Evolutionary conservation across 768 basidiomycete species (phyloP), one percentile per base, ranked within the genome.

Genomic region (Rhodotorula sphaerocarpa): DNA sequence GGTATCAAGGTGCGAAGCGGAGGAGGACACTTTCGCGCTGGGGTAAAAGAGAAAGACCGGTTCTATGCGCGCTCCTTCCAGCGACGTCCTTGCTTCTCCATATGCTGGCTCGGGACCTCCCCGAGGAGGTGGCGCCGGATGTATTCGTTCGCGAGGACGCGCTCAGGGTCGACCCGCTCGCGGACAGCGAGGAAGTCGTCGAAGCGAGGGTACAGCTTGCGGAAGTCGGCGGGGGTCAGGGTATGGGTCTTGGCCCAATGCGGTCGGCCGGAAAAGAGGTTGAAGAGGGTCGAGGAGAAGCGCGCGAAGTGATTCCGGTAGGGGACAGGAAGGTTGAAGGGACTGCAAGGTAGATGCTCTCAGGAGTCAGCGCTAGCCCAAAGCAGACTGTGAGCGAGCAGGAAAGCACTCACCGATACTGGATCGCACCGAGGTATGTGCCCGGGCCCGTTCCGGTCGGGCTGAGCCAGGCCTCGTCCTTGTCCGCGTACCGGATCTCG

Each of bases 391-490:
- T 14, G 42, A 43, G 21, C 15, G 15, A 14, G 42, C 42, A 43
- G 36, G 41, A 18, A 52, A 47, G 14, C 9, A 76, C 87, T 72
- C 61, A 96, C 93, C 89, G 90, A 79, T 85, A 99, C 73, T 92
- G 89, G n/a, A 95, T 83, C 55, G 97, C 83, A n/a, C 95, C 95
- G 63, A 99, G 88, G 87, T 91, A 99, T 70, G 85, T 87, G 12
- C 87, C 91, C 73, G 77, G 78, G 59, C 83, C 80, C 55, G 85
- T 85, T 72, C 82, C 83, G 72, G 86, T 86, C 3, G 95, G 95
- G 74, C 87, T 90, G 36, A 99, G 79, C 89, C 89, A 96, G 55
- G 95, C 87, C 72, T 95, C 88, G 75, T 97, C 95, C 28, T 80
- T 79, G 20, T 84, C 83, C 47, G 89, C 86, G 75, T 88, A 91